Evolutionary conservation across 352 stramenopile genomes (phyloP), one percentile per base, ranked within the genome.

Genomic region (Globisporangium radiosum): DNA sequence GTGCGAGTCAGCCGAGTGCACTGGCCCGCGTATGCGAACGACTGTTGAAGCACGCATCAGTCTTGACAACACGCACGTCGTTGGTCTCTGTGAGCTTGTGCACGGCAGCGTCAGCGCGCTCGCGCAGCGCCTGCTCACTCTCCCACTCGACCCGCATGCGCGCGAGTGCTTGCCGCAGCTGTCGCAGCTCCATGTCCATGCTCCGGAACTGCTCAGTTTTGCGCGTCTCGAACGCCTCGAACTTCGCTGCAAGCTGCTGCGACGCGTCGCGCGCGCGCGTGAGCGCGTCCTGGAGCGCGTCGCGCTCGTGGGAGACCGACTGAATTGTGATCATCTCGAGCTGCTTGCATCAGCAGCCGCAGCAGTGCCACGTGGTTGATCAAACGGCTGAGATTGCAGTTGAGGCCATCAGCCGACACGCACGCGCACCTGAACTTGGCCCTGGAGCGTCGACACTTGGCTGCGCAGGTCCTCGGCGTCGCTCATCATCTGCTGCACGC

Each of bases 171-270:
- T 84, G 79, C 1, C 65, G 73, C 10, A 78, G 54, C 52, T 83
- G 75, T 1, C 73, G 69, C 15, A 86, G 36, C 43, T 89, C 76
- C 6, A 85, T 51, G 47, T 87, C 79, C 64, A 87, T 65, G 36
- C 57, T 69, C 33, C 76, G 69, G 47, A 76, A 80, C 52, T 87
- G 68, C 38, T 83, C 68, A 0, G 71, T 63, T 60, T 73, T 77
- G 13, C 64, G 67, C 36, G 69, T 68, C 19, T 85, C 68, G 6
- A 55, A 40, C 14, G 57, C 59, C 5, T 65, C 58, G 25, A 64
- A n/a, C 33, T 43, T 38, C 8, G 13, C 43, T 58, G 85, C 66
- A 2, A 63, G 68, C 4, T 64, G 58, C 40, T 78, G 75, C 76
- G 73, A 84, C 13, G 80, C 66, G 53, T 82, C 61, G n/a, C 66